Base-by-base conservation (phyloP, 1,139 yeast genomes). In the Candida gigantensis region DNA sequence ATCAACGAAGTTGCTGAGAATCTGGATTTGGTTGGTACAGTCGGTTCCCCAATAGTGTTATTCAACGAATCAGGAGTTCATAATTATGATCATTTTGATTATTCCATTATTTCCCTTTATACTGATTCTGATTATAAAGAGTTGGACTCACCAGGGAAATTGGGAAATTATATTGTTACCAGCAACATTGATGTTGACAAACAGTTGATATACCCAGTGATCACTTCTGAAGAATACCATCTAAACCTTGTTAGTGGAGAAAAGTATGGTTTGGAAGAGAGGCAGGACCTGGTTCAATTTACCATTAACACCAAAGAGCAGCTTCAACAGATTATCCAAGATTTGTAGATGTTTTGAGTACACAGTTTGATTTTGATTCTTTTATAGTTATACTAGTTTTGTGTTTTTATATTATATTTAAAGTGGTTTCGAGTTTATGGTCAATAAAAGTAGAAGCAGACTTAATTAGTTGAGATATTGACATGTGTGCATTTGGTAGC, bases 71-170 rank as follows among this genome's bases (percentile, higher is more conserved):
- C 33, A 2, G 41, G 46, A 1, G 33, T 12, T 3, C 31, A 37
- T 28, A 28, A 40, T 26, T 39, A 30, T 32, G 35, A 34, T 18
- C 16, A 10, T 12, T 28, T 25, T 21, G 15, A 35, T 7, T 42
- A 36, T 31, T 35, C 41, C 9, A 42, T 43, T 12, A 15, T 36
- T n/a, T 41, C 46, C 6, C 17, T 35, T 3, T 40, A 18, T 19
- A 28, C 40, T 11, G 40, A 39, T 21, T 28, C 33, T 5, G 36
- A 7, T 4, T 40, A 37, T 24, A 36, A 23, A 12, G 38, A 34
- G 13, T 11, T 27, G 4, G 14, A 23, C 7, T n/a, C 12, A 2
- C 13, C 32, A 5, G 42, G 45, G 2, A 19, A 23, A 8, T 18
- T 23, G 13, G 42, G 40, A 3, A 42, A 42, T 26, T 40, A 30